Evolutionary conservation across 1,284 basidiomycete species (phyloP).

Genomic region (Rhizoctonia solani): DNA sequence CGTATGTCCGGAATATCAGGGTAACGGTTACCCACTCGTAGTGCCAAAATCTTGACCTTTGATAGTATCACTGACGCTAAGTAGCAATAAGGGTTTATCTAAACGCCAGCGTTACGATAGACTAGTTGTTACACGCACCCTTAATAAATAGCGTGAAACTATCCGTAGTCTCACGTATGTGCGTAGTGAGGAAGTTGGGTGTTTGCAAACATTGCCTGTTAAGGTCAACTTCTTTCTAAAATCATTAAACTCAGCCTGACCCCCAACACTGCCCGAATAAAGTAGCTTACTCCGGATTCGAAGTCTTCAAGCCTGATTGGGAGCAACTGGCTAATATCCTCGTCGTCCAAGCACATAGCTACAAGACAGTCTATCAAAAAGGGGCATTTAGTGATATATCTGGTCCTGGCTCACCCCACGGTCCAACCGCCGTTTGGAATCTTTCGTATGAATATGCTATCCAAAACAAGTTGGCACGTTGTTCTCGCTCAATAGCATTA

Average conservation of each 20-base stretch:
- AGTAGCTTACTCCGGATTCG: slow-evolving; percentile 35
- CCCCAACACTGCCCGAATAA: not conserved
- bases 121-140: not conserved
- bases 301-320: slow-evolving; percentile 33
- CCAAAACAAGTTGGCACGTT: slow-evolving; percentile 21
- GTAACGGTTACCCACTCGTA: slow-evolving; percentile 25
- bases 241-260: not conserved
- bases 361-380: not conserved
- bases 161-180: slow-evolving; percentile 38
- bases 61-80: slow-evolving; percentile 6
- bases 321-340: slow-evolving; percentile 39
- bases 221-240: slow-evolving; percentile 11
- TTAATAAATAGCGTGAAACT: slow-evolving; percentile 39
- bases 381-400: not conserved
- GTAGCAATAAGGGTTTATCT: not conserved
- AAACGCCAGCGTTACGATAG: not conserved
- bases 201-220: slow-evolving; percentile 39
- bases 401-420: slow-evolving; percentile 1
- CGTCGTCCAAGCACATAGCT: slow-evolving; percentile 35
- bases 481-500: slow-evolving; percentile 23
- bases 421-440: slow-evolving; percentile 23
- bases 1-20: slow-evolving; percentile 20
- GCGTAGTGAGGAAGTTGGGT: slow-evolving; percentile 37
- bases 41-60: slow-evolving; percentile 22
- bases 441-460: slow-evolving; percentile 25